phyloP scores from a whole-genome alignment of 2,329 filamentous ascomycete genomes.

The Cladosporium sp. region DNA sequence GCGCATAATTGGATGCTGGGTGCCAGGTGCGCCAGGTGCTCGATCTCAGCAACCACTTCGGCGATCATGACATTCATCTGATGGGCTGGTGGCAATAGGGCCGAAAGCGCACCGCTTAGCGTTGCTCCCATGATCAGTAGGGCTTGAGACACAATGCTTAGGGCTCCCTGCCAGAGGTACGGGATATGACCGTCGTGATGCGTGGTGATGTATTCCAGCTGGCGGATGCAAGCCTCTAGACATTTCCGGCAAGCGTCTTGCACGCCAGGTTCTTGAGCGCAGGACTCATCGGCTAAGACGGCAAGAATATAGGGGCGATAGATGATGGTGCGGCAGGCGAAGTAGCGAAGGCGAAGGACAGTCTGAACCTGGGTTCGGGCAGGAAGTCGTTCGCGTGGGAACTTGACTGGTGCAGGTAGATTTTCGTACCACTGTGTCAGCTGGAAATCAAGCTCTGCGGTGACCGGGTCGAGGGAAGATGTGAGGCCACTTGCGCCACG shows the following conservation, averaged over 20 bases:
- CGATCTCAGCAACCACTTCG: constrained; percentile 74
- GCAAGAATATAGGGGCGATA: constrained; percentile 81
- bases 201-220: constrained; percentile 75
- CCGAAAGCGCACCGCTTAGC: constrained; percentile 72
- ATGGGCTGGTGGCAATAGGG: constrained; percentile 59
- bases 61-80: constrained; percentile 75
- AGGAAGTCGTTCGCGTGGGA: constrained; percentile 69
- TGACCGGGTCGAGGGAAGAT: constrained; percentile 73
- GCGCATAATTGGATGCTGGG: constrained; percentile 75
- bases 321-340: constrained; percentile 83
- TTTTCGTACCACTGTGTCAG: constrained; percentile 83
- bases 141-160: constrained; percentile 81
- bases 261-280: constrained; percentile 70
- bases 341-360: constrained; percentile 76
- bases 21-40: constrained; percentile 72
- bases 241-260: constrained; percentile 79
- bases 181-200: constrained; percentile 83
- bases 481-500: constrained; percentile 69
- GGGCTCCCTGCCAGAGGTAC: constrained; percentile 81
- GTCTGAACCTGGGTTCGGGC: constrained; percentile 76
- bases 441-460: constrained; percentile 79
- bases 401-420: constrained; percentile 72
- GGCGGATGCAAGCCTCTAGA: constrained; percentile 75
- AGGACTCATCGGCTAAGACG: constrained; percentile 75
- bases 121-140: constrained; percentile 82